A percentile compares a stretch with the other conserved stretches of the same genome.
Evolutionary conservation across 805 yeast genomes (phyloP).

Genomic region (Candida morakotiae): DNA sequence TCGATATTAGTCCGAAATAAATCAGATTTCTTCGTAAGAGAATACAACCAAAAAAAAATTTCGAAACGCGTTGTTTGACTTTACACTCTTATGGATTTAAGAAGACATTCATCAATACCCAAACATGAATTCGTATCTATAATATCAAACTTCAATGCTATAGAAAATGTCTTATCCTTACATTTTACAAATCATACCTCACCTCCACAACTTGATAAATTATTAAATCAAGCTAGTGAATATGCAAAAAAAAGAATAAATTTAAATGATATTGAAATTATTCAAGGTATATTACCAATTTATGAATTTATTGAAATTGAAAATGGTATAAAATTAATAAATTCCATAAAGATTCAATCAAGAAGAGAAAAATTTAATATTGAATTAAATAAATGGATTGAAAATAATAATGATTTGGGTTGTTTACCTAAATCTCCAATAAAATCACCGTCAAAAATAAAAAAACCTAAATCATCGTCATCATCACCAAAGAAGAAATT

Average conservation of each 20-base stretch:
- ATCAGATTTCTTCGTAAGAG: no score
- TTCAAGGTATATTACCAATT: constrained; percentile 16
- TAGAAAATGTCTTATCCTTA: constrained; percentile 29
- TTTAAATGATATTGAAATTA: constrained; percentile 13
- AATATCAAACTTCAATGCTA: constrained; percentile 15
- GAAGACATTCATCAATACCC: constrained; percentile 8
- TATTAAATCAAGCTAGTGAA: constrained; percentile 18
- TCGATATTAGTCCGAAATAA: no score
- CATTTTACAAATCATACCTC: constrained; percentile 30
- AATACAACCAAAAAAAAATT: no score
- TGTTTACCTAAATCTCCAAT: constrained; percentile 4
- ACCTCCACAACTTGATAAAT: constrained; percentile 18
- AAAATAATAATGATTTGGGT: constrained; percentile 11
- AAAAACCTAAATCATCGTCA: constrained; percentile 8
- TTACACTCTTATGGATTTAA: constrained; percentile 2
- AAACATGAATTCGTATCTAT: constrained; percentile 5
- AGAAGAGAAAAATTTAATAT: constrained; percentile 18
- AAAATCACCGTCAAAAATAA: constrained; percentile 10
- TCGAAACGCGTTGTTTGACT: background rate
- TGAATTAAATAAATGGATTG: constrained; percentile 20
- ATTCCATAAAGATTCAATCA: constrained; percentile 3
- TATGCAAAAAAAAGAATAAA: constrained; percentile 16
- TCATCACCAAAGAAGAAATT: constrained; percentile 11
- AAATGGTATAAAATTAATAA: constrained; percentile 8
- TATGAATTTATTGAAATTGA: constrained; percentile 12